Base-by-base conservation (phyloP, 148 eudicot genomes). In the Amaranthus palmeri region DNA sequence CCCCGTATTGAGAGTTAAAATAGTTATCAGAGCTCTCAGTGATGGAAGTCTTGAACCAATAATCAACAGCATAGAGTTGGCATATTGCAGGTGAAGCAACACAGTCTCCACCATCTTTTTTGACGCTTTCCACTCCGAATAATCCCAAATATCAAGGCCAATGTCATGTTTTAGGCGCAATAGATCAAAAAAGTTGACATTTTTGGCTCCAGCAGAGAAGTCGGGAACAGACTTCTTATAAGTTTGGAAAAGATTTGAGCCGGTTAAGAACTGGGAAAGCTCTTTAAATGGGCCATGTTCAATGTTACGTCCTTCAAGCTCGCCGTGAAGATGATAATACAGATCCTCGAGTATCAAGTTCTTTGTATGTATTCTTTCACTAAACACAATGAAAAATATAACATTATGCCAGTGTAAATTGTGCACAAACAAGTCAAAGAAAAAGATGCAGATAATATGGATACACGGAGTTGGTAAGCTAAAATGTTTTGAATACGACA, bases 321-420 rank as follows among this genome's bases (percentile, higher is more conserved):
- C 96, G 74, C 96, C 99, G 85, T 90, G 92, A 63, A 96, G 78
- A 83, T 88, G 99, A 85, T 90, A 90, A 80, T 87, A 92, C 3
- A 96, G 85, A 82, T 96, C 99, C 59, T 78, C 88, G 76, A 92
- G 82, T 76, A 96, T 81, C 78, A 96, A 83, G 71, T 75, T 69
- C 61, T 78, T 76, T 75, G 85, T 57, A 57, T 96, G 87, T 54
- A 83, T 81, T 76, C 90, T 95, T 77, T 83, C 92, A 86, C 99
- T 91, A 89, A 79, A 73, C 54, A 72, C 71, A 70, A 49, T n/a
- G 46, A 56, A 64, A 7, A 61, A 10, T 67, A 70, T 53, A 14
- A 53, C 7, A 46, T 51, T 36, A 60, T 3, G 59, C 6, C 62
- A 69, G 57, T 42, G 36, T 25, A 53, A 25, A 25, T 25, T 25